These are phyloP conservation scores for Zygosaccharomyces lentus DNA, from an alignment of 805 yeast species.

Conservation along the genomic window DNA sequence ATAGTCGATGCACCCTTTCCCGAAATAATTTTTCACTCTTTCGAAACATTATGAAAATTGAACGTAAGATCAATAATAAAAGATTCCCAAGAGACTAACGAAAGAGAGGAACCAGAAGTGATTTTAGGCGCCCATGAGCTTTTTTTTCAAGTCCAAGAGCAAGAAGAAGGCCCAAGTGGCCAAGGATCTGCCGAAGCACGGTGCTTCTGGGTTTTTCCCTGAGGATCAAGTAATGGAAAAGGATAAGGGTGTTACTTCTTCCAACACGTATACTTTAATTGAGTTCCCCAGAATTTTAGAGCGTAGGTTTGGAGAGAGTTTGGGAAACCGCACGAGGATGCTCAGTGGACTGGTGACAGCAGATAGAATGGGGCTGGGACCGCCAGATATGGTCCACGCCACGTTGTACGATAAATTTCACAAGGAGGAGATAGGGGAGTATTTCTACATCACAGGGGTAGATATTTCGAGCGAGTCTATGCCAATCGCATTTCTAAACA, in stretches of 20 bases:
- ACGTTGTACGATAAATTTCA: conserved; percentile 42
- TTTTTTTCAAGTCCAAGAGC: conserved; percentile 32
- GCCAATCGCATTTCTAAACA: conserved; percentile 46
- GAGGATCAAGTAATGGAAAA: conserved; percentile 12
- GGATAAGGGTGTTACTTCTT: neutral
- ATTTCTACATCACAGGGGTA: conserved; percentile 46
- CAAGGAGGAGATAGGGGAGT: conserved; percentile 46
- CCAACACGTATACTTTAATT: conserved; percentile 10
- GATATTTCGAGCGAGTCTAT: conserved; percentile 43
- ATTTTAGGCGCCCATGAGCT: conserved; percentile 9
- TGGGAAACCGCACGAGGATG: conserved; percentile 25
- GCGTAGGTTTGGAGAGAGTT: conserved; percentile 30
- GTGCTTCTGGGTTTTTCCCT: conserved; percentile 16
- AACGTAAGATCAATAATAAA: neutral
- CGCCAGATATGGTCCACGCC: conserved; percentile 60
- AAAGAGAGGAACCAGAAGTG: neutral
- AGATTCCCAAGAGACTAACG: neutral
- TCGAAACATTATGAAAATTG: neutral
- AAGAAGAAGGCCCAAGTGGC: conserved; percentile 36
- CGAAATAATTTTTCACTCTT: neutral
- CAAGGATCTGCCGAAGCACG: conserved; percentile 7
- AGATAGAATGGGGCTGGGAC: conserved; percentile 51
- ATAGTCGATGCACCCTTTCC: neutral
- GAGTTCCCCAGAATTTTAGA: conserved; percentile 32
- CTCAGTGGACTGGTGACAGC: conserved; percentile 16